Evolutionary conservation across 768 basidiomycete species (phyloP).

Genomic region (Leccinum longicurvipes): DNA sequence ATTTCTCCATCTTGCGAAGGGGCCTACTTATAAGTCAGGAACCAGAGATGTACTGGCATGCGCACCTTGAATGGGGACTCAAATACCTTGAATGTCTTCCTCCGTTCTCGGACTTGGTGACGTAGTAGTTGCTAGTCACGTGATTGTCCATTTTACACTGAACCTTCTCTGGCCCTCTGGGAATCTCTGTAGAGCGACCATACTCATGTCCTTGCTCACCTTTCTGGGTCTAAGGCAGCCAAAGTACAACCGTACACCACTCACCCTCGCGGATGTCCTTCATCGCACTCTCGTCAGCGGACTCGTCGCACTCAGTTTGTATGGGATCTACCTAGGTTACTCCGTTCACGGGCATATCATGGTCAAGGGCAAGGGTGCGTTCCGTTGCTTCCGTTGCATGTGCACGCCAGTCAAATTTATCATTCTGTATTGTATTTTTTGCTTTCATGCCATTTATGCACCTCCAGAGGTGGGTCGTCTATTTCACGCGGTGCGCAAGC

Average conservation of each 20-base stretch:
- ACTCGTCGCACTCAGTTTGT: conserved; percentile 26
- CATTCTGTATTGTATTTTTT: not conserved
- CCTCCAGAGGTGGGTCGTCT: conserved; percentile 20
- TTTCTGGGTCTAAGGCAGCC: conserved; percentile 26
- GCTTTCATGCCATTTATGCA: not conserved
- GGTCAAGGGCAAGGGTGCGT: conserved; percentile 31
- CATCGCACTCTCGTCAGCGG: conserved; percentile 31
- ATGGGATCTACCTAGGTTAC: conserved; percentile 32
- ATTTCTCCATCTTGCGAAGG: too few species aligned
- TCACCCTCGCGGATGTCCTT: conserved; percentile 28
- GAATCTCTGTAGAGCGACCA: not conserved
- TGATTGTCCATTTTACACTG: not conserved
- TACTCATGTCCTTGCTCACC: conserved; percentile 25
- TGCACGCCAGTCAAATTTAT: not conserved
- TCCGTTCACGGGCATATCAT: conserved; percentile 31
- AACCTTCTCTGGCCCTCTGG: too few species aligned
- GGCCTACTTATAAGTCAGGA: too few species aligned
- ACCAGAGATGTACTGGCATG: too few species aligned
- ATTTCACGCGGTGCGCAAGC: not conserved
- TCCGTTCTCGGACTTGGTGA: too few species aligned
- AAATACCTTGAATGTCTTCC: too few species aligned
- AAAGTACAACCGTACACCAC: conserved; percentile 20
- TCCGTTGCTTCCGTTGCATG: not conserved
- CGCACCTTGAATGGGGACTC: too few species aligned
- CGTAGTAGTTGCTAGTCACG: too few species aligned